These are phyloP conservation scores for Wickerhamiella spandovensis DNA, from an alignment of 805 yeast species.

Conservation along the genomic window DNA sequence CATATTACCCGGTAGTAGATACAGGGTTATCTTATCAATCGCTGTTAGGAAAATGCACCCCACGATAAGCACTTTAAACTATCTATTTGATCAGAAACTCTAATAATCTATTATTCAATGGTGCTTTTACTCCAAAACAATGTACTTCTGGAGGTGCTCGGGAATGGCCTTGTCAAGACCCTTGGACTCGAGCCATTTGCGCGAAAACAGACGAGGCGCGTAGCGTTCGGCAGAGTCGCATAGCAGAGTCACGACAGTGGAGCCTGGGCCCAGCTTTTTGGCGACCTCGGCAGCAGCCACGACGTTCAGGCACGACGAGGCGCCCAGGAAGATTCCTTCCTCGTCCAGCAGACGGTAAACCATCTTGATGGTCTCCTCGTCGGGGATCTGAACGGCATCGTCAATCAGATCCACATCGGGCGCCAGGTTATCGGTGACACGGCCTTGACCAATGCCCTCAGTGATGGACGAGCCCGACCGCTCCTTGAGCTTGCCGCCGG, in stretches of 20 bases:
- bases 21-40: too few relatives aligned
- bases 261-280: conserved; percentile 53
- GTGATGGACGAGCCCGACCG: conserved; percentile 79
- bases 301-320: conserved; percentile 81
- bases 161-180: conserved; percentile 52
- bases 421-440: conserved; percentile 70
- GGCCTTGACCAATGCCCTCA: conserved; percentile 93
- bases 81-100: too few relatives aligned
- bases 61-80: too few relatives aligned
- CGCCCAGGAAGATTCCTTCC: conserved; percentile 84
- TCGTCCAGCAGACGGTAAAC: conserved; percentile 69
- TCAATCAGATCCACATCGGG: conserved; percentile 64
- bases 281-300: conserved; percentile 80
- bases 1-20: too few relatives aligned
- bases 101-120: too few relatives aligned
- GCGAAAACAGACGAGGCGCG: conserved; percentile 66
- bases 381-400: conserved; percentile 68
- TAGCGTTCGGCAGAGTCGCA: conserved; percentile 88
- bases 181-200: conserved; percentile 63
- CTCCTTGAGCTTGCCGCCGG: conserved; percentile 53
- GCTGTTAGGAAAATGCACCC: too few relatives aligned
- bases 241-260: conserved; percentile 75
- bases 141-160: conserved; percentile 55
- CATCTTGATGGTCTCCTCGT: conserved; percentile 72
- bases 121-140: conserved; percentile 27